These are phyloP conservation scores for Phytopythium cucurbitacearum DNA, from an alignment of 352 stramenopile species.

Conservation along the genomic window DNA sequence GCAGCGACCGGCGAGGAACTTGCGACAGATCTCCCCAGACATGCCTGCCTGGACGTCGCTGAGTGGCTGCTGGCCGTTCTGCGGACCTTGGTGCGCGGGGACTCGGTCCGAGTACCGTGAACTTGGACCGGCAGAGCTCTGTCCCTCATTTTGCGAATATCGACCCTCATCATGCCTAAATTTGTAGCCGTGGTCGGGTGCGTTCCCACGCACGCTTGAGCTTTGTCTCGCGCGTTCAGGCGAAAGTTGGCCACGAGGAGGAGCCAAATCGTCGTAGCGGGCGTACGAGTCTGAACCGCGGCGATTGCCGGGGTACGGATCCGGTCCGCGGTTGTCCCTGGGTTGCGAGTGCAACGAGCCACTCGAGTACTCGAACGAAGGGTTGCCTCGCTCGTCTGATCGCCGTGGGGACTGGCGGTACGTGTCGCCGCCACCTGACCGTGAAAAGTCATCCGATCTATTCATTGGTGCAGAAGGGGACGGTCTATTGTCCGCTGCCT, in stretches of 20 bases:
- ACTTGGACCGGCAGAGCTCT: constrained; percentile 1
- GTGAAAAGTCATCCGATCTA: not conserved
- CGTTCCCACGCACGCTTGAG: not conserved
- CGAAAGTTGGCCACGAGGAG: not conserved
- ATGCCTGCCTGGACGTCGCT: constrained; percentile 32
- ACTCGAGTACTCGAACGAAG: constrained; percentile 1
- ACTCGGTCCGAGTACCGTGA: constrained; percentile 21
- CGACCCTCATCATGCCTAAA: constrained; percentile 2
- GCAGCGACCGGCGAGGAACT: constrained; percentile 64
- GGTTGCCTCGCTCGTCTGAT: not conserved
- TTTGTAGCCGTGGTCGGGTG: constrained; percentile 1
- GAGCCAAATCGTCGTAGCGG: not conserved
- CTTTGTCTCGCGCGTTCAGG: not conserved
- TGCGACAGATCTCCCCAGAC: constrained; percentile 68
- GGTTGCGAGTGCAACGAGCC: not conserved
- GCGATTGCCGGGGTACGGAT: no score
- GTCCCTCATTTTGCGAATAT: not conserved
- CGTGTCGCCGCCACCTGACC: not conserved
- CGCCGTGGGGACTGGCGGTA: not conserved
- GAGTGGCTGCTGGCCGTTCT: not conserved
- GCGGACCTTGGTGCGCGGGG: constrained; percentile 8
- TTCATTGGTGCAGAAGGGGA: constrained; percentile 13
- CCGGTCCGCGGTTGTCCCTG: not conserved
- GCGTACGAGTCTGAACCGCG: not conserved
- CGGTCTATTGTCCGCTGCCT: constrained; percentile 35